Evolutionary conservation across 2,329 filamentous ascomycete species (phyloP).

Genomic region (Plectosphaerella plurivora): DNA sequence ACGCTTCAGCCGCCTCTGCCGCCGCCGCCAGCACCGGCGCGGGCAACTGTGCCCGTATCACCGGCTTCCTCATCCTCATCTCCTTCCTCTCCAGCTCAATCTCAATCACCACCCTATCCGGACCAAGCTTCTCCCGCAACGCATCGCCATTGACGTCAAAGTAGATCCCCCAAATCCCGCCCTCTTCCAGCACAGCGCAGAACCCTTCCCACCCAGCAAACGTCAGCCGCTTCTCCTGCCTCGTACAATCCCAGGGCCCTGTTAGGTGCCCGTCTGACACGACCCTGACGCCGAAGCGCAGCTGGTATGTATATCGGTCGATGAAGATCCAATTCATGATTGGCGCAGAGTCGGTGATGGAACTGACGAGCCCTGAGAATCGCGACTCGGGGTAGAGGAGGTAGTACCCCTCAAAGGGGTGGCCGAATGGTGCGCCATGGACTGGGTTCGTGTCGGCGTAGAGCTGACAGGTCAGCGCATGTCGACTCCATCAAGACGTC

Average conservation of each 20-base stretch:
- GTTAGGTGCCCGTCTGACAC: conserved; percentile 37
- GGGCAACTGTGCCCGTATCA: not conserved
- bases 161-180: conserved; percentile 40
- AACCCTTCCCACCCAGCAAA: conserved; percentile 46
- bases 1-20: too few species aligned
- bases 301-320: conserved; percentile 37
- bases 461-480: conserved; percentile 21
- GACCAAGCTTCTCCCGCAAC: conserved; percentile 36
- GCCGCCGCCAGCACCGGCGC: not conserved
- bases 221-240: conserved; percentile 45
- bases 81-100: conserved; percentile 50
- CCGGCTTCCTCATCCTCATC: conserved; percentile 19
- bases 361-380: conserved; percentile 41
- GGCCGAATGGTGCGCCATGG: conserved; percentile 28
- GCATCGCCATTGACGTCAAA: conserved; percentile 42
- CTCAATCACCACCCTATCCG: conserved; percentile 47
- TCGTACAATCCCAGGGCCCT: conserved; percentile 46
- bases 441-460: conserved; percentile 39
- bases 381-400: conserved; percentile 51
- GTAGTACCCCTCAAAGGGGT: conserved; percentile 53
- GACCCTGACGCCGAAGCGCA: conserved; percentile 40
- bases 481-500: not conserved
- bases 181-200: conserved; percentile 35
- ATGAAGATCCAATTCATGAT: conserved; percentile 48
- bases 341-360: conserved; percentile 42